Percentiles rank a stretch among this genome's conserved stretches.
Conservation (phyloP, 2,329 filamentous ascomycete species). For the Fusarium sp. region DNA sequence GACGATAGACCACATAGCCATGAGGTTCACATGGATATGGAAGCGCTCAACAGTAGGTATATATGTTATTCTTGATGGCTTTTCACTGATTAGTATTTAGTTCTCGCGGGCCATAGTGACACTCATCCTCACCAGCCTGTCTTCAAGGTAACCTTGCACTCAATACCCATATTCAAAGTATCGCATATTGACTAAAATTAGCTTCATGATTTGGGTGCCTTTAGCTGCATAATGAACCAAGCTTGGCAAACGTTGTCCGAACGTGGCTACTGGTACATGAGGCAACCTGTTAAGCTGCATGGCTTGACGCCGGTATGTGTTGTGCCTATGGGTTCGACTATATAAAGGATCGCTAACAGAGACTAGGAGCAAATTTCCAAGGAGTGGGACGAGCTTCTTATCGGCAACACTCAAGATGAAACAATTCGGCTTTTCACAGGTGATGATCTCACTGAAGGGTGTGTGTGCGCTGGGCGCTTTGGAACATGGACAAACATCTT, state of each 20-base stretch:
- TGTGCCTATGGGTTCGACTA: background rate
- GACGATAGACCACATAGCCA: slow-evolving; percentile 28
- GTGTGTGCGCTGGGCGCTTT: slow-evolving; percentile 43
- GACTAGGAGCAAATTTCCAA: slow-evolving; percentile 41
- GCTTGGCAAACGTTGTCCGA: slow-evolving; percentile 27
- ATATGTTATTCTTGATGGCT: background rate
- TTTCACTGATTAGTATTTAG: slow-evolving; percentile 28
- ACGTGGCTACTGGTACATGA: slow-evolving; percentile 27
- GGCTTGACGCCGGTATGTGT: slow-evolving; percentile 41
- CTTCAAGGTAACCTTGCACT: slow-evolving; percentile 40
- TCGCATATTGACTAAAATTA: slow-evolving; percentile 22
- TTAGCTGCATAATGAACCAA: slow-evolving; percentile 35
- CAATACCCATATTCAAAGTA: background rate
- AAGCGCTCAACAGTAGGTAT: slow-evolving; percentile 46
- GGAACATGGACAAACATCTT: slow-evolving; percentile 48
- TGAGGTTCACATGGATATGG: slow-evolving; percentile 48
- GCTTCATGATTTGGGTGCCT: slow-evolving; percentile 47
- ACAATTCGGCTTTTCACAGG: slow-evolving; percentile 20
- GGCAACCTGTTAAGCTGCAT: slow-evolving; percentile 36
- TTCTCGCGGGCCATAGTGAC: slow-evolving; percentile 32
- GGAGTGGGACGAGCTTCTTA: slow-evolving; percentile 42
- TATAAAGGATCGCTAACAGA: slow-evolving; percentile 12
- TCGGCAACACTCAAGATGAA: background rate
- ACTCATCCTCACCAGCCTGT: slow-evolving; percentile 37
- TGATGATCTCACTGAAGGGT: slow-evolving; percentile 20